A percentile compares a stretch with the other conserved stretches of the same genome.
Conservation (phyloP, 2,329 filamentous ascomycete species). For the Akanthomyces muscarius region DNA sequence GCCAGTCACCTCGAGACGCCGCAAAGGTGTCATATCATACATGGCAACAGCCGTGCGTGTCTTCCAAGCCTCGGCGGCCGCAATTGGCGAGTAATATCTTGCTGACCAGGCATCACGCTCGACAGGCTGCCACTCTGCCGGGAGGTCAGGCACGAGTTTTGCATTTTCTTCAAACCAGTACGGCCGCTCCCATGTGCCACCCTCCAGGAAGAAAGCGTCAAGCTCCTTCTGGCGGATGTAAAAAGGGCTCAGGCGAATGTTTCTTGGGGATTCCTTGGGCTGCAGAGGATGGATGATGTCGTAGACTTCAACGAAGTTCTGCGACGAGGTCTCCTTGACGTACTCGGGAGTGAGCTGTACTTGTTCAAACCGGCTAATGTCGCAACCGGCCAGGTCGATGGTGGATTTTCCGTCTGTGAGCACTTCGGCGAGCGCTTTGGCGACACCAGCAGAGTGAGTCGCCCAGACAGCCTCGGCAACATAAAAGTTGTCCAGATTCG, state of each 20-base stretch:
- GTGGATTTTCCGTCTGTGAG: conserved; percentile 52
- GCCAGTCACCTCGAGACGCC: conserved; percentile 54
- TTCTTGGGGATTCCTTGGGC: conserved; percentile 52
- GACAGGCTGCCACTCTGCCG: conserved; percentile 49
- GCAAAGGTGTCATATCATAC: conserved; percentile 60
- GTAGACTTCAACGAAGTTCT: conserved; percentile 62
- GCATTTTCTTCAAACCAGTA: conserved; percentile 59
- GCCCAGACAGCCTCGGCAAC: conserved; percentile 65
- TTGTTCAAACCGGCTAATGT: conserved; percentile 57
- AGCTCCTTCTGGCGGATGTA: conserved; percentile 50
- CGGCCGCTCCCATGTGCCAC: conserved; percentile 58
- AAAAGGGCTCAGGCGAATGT: conserved; percentile 57
- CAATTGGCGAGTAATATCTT: conserved; percentile 53
- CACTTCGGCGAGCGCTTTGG: conserved; percentile 55
- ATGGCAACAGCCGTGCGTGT: conserved; percentile 58
- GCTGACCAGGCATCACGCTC: conserved; percentile 57
- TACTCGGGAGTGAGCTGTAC: conserved; percentile 54
- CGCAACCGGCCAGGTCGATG: conserved; percentile 56
- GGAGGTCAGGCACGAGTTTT: conserved; percentile 46
- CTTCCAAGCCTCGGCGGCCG: conserved; percentile 60
- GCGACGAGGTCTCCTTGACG: conserved; percentile 54
- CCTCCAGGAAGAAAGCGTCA: conserved; percentile 56
- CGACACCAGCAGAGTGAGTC: conserved; percentile 61
- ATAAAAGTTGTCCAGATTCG: conserved; percentile 57
- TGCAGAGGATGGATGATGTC: conserved; percentile 60